A percentile compares a stretch with the other conserved stretches of the same genome.
Evolutionary conservation across 208 protist genomes (phyloP).

Genomic region (Balamuthia mandrillaris): DNA sequence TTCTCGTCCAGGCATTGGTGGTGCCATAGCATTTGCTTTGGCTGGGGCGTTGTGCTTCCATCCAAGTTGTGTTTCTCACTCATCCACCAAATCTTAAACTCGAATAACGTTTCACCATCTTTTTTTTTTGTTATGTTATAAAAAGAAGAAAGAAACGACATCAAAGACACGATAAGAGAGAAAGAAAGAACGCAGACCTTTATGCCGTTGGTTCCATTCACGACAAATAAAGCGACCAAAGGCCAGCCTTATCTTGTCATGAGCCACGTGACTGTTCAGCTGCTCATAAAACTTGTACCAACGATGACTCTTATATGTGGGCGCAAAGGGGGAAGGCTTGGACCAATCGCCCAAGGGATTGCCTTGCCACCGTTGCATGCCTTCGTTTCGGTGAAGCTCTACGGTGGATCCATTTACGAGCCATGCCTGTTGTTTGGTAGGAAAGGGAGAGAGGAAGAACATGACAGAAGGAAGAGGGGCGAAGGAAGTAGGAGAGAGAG

Average conservation of each 20-base stretch:
- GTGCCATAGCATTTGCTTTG: slow-evolving; percentile 19
- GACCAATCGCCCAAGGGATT: not conserved
- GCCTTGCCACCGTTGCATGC: not conserved
- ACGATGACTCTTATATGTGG: not conserved
- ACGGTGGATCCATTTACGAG: not conserved
- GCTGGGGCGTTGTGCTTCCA: not conserved
- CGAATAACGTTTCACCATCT: not conserved
- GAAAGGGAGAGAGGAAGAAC: no score
- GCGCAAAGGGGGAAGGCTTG: not conserved
- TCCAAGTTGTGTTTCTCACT: not conserved
- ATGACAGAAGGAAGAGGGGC: not conserved
- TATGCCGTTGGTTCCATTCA: not conserved
- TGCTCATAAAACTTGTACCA: slow-evolving; percentile 42
- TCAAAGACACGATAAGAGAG: not conserved
- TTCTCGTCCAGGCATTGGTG: slow-evolving; percentile 13
- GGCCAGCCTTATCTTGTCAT: not conserved
- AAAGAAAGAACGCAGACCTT: not conserved
- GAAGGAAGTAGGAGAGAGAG: no score
- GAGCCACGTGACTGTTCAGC: not conserved
- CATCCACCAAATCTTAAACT: slow-evolving; percentile 28
- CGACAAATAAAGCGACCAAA: slow-evolving; percentile 26
- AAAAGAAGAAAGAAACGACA: not conserved
- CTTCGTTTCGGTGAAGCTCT: not conserved
- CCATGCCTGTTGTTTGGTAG: not conserved
- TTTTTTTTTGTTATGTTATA: not conserved